Evolutionary conservation across 495 filamentous ascomycete genomes (phyloP).

Genomic region (Immersiella caudata): DNA sequence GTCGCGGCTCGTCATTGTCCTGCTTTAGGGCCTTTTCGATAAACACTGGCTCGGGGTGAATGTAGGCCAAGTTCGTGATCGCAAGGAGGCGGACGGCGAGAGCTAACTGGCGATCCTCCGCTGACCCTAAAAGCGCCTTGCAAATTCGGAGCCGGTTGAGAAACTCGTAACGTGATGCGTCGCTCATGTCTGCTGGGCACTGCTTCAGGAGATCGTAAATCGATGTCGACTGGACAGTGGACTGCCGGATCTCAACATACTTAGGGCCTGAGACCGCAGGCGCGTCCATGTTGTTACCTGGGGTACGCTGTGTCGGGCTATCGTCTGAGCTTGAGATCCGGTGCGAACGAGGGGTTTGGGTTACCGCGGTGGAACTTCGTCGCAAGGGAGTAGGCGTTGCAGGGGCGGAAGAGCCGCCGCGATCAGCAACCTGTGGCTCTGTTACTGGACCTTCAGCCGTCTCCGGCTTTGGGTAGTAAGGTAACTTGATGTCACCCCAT

Average conservation of each 20-base stretch:
- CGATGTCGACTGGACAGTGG: conserved; percentile 60
- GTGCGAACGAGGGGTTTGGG: conserved; percentile 39
- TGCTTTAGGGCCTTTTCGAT: conserved; percentile 81
- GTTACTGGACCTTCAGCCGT: conserved; percentile 13
- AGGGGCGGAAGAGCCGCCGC: conserved; percentile 26
- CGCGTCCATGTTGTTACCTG: conserved; percentile 54
- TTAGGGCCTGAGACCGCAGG: conserved; percentile 53
- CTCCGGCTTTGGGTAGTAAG: conserved; percentile 47
- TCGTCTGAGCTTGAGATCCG: conserved; percentile 43
- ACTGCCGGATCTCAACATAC: conserved; percentile 70
- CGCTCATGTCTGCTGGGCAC: conserved; percentile 67
- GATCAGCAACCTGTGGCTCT: conserved; percentile 9
- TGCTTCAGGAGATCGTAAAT: conserved; percentile 69
- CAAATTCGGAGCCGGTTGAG: conserved; percentile 81
- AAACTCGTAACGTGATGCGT: conserved; percentile 77
- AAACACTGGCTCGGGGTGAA: conserved; percentile 77
- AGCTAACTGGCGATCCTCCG: conserved; percentile 70
- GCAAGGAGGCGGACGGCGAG: conserved; percentile 82
- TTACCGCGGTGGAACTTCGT: conserved; percentile 46
- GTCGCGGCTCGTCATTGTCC: conserved; percentile 87
- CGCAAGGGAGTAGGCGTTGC: conserved; percentile 51
- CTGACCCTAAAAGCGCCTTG: conserved; percentile 69
- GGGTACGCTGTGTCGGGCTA: conserved; percentile 39
- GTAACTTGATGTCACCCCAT: conserved; percentile 54
- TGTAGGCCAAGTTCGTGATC: conserved; percentile 88